Conservation (phyloP, 257 asterid genomes). For the Solanum pinnatisectum region DNA sequence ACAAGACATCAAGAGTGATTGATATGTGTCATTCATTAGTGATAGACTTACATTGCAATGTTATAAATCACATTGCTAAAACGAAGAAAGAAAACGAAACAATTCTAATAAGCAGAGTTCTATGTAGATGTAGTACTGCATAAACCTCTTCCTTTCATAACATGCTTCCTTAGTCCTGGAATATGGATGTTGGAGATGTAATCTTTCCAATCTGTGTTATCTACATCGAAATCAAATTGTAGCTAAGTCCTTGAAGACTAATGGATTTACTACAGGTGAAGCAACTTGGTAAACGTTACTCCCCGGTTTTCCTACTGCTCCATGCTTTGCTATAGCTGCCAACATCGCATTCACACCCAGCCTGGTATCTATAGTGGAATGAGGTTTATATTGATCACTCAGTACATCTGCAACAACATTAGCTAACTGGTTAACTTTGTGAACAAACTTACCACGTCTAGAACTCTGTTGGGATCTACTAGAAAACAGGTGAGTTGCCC, state of each 20-base stretch:
- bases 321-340: slow-evolving; percentile 95
- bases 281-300: slow-evolving; percentile 56
- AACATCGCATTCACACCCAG: slow-evolving; percentile 84
- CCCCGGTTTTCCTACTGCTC: slow-evolving; percentile 40
- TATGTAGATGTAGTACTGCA: slow-evolving; percentile 11
- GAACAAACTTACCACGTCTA: slow-evolving; percentile 67
- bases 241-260: slow-evolving; percentile 58
- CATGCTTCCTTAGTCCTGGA: slow-evolving; percentile 87
- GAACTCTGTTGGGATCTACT: slow-evolving; percentile 78
- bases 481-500: slow-evolving; percentile 87
- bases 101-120: background rate
- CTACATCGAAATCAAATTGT: slow-evolving; percentile 72
- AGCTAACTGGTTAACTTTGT: background rate
- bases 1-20: too few relatives aligned
- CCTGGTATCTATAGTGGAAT: slow-evolving; percentile 58
- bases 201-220: slow-evolving; percentile 77
- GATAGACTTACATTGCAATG: background rate
- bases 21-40: background rate
- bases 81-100: slow-evolving; percentile 1
- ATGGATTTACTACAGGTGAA: slow-evolving; percentile 79
- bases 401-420: background rate
- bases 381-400: background rate
- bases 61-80: slow-evolving; percentile 1
- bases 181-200: slow-evolving; percentile 74
- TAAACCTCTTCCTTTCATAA: slow-evolving; percentile 81